Evolutionary conservation across 441 rosid species (phyloP).

Genomic region (Hura crepitans): DNA sequence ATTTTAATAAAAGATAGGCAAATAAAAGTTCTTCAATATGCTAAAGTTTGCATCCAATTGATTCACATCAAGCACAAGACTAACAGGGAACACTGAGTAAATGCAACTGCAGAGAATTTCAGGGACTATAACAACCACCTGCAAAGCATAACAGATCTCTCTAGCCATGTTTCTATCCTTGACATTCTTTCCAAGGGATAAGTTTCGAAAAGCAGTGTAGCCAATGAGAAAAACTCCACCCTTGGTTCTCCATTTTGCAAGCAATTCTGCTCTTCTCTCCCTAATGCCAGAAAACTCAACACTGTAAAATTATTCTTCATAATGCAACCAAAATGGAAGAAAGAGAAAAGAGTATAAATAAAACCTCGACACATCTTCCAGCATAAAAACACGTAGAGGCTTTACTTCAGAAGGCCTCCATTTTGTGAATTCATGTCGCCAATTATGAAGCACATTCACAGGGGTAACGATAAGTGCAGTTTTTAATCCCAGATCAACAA

Average conservation of each 20-base stretch:
- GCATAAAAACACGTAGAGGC: constrained; percentile 86
- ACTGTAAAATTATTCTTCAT: constrained; percentile 4
- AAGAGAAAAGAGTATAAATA: constrained; percentile 13
- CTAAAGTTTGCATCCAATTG: neutral
- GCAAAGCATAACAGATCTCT: constrained; percentile 75
- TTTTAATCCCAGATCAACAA: constrained; percentile 84
- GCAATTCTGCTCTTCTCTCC: constrained; percentile 80
- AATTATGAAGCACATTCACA: constrained; percentile 98
- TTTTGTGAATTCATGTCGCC: constrained; percentile 92
- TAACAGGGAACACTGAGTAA: too few species aligned
- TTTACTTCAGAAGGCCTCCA: constrained; percentile 95
- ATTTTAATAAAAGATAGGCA: too few species aligned
- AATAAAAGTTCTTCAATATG: too few species aligned
- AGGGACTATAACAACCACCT: constrained; percentile 40
- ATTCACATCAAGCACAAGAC: neutral
- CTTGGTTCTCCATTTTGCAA: constrained; percentile 86
- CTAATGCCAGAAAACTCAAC: constrained; percentile 31
- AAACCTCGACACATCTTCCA: constrained; percentile 96
- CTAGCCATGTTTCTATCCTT: constrained; percentile 70
- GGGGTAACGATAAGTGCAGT: constrained; percentile 93
- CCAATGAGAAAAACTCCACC: constrained; percentile 96
- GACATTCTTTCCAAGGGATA: constrained; percentile 82
- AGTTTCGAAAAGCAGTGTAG: constrained; percentile 85
- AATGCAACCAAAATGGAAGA: neutral
- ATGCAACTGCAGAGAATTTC: too few species aligned